Percentiles rank a stretch among this genome's conserved stretches.
Evolutionary conservation across 1,284 basidiomycete genomes (phyloP).

Genomic region (Rhodotorula sp.): DNA sequence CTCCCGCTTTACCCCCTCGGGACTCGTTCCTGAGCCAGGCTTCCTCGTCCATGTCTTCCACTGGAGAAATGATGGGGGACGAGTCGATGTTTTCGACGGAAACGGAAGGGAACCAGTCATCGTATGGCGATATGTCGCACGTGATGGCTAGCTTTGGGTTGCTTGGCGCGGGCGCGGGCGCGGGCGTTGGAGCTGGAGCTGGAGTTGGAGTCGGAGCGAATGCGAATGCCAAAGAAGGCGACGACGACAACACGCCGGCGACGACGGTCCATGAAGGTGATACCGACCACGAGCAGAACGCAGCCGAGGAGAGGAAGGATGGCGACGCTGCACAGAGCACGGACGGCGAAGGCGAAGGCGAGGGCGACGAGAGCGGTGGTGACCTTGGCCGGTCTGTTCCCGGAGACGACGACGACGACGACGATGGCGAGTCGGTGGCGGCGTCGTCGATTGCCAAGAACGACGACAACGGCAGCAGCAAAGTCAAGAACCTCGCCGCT

Average conservation of each 20-base stretch:
- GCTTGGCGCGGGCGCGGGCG: not conserved
- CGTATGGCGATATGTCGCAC: not conserved
- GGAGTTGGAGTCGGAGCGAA: too few species aligned
- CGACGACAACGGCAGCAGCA: not conserved
- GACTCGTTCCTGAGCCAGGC: not conserved
- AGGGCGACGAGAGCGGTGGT: not conserved
- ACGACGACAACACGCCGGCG: not conserved
- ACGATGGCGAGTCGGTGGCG: constrained; percentile 10
- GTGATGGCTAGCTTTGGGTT: constrained; percentile 1
- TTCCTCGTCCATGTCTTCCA: too few species aligned
- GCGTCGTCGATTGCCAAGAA: not conserved
- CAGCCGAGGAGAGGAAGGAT: not conserved
- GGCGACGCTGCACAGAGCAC: not conserved
- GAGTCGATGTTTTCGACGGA: not conserved
- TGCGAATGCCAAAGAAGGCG: not conserved
- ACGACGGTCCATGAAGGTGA: not conserved
- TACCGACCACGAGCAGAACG: not conserved
- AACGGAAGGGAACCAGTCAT: not conserved
- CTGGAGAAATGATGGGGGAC: too few species aligned
- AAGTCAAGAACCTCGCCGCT: constrained; percentile 3
- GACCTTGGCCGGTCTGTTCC: constrained; percentile 1
- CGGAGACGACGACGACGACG: constrained; percentile 9
- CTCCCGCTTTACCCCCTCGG: constrained; percentile 5
- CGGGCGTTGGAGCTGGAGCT: too few species aligned
- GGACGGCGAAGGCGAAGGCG: not conserved